Conservation (phyloP, 495 filamentous ascomycete genomes). For the Podospora sp. region DNA sequence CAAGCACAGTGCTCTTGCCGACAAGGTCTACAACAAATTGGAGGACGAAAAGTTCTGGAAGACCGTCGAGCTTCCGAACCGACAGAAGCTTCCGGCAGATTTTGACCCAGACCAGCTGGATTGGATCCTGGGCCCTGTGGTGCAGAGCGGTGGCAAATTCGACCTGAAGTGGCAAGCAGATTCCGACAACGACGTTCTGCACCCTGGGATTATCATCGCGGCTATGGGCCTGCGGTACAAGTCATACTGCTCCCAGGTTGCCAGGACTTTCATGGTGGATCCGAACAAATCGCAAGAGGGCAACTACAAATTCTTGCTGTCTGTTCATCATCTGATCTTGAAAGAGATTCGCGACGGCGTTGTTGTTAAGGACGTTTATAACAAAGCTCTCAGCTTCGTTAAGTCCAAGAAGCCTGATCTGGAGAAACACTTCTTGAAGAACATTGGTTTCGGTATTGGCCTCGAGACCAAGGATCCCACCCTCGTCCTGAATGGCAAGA, state of each 20-base stretch:
- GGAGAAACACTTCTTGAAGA: conserved; percentile 90
- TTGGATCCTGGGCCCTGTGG: conserved; percentile 87
- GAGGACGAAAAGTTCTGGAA: conserved; percentile 93
- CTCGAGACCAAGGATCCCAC: conserved; percentile 85
- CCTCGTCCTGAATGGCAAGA: conserved; percentile 82
- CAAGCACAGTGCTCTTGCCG: conserved; percentile 78
- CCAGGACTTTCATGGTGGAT: conserved; percentile 92
- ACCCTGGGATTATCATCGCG: conserved; percentile 88
- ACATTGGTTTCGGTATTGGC: conserved; percentile 85
- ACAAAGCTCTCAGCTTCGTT: conserved; percentile 76
- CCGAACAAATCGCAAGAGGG: conserved; percentile 92
- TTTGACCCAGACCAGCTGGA: conserved; percentile 92
- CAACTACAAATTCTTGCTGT: conserved; percentile 90
- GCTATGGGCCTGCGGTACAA: conserved; percentile 92
- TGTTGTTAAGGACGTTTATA: conserved; percentile 85
- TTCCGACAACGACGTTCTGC: conserved; percentile 81
- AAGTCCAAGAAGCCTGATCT: conserved; percentile 90
- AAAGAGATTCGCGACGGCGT: conserved; percentile 89
- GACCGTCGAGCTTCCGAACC: conserved; percentile 64
- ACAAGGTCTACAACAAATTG: conserved; percentile 85
- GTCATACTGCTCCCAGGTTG: conserved; percentile 88
- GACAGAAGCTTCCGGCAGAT: conserved; percentile 77
- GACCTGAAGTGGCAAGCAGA: conserved; percentile 78
- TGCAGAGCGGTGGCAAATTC: conserved; percentile 95
- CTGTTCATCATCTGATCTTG: conserved; percentile 81